A percentile compares a stretch with the other conserved stretches of the same genome.
Conservation (phyloP, 2,329 filamentous ascomycete genomes). For the Juglanconis sp. region DNA sequence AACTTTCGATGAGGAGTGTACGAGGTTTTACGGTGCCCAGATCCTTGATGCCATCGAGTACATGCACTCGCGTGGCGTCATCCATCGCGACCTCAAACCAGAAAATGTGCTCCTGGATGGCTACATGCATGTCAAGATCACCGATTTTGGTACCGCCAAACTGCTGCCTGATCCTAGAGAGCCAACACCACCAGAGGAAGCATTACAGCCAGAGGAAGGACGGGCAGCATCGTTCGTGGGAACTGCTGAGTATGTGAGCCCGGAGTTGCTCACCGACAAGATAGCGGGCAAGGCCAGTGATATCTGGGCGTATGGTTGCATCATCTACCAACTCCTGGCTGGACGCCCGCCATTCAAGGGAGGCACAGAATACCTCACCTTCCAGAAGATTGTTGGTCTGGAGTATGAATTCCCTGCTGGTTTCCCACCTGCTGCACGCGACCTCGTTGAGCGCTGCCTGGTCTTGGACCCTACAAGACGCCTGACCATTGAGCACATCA, state of each 20-base stretch:
- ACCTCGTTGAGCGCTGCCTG: slow-evolving; percentile 84
- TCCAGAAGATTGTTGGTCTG: slow-evolving; percentile 93
- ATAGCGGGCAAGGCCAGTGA: slow-evolving; percentile 97
- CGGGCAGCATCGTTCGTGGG: slow-evolving; percentile 94
- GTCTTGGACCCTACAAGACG: slow-evolving; percentile 83
- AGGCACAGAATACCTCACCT: slow-evolving; percentile 91
- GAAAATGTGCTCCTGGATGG: slow-evolving; percentile 95
- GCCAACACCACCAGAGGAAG: slow-evolving; percentile 32
- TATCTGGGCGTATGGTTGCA: slow-evolving; percentile 97
- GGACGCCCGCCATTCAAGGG: slow-evolving; percentile 97
- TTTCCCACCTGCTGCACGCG: slow-evolving; percentile 81
- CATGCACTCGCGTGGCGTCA: slow-evolving; percentile 95
- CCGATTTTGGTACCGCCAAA: slow-evolving; percentile 98
- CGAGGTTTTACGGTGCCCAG: slow-evolving; percentile 89
- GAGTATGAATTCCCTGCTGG: slow-evolving; percentile 91
- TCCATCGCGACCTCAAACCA: slow-evolving; percentile 93
- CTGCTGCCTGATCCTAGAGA: slow-evolving; percentile 64
- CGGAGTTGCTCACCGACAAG: slow-evolving; percentile 93
- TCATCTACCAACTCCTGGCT: slow-evolving; percentile 92
- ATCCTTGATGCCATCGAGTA: slow-evolving; percentile 96
- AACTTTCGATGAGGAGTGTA: slow-evolving; percentile 93
- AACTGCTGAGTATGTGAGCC: slow-evolving; percentile 96
- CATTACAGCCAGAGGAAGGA: slow-evolving; percentile 51
- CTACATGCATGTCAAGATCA: slow-evolving; percentile 97
- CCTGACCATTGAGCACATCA: slow-evolving; percentile 91